phyloP scores from a whole-genome alignment of 768 basidiomycete species.

The Trametes villosa region DNA sequence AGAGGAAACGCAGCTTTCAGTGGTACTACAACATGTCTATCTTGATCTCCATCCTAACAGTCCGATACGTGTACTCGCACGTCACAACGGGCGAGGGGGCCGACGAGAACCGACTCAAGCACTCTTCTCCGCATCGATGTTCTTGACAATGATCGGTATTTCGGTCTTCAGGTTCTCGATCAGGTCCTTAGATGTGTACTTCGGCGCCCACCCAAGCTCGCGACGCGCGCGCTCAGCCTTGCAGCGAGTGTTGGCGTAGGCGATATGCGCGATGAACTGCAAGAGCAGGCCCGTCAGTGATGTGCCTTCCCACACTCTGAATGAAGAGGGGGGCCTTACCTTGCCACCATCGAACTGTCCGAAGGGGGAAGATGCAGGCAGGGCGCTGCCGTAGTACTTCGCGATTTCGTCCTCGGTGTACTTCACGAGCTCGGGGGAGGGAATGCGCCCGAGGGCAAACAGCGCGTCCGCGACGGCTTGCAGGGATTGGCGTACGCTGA shows the following conservation, averaged over 20 bases:
- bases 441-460: slow-evolving; percentile 31
- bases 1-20: too few relatives aligned
- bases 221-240: slow-evolving; percentile 39
- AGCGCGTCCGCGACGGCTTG: slow-evolving; percentile 40
- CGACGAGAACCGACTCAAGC: not conserved
- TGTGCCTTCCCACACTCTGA: too few relatives aligned
- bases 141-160: slow-evolving; percentile 35
- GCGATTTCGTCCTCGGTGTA: slow-evolving; percentile 49
- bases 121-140: not conserved
- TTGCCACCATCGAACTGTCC: not conserved
- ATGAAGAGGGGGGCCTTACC: too few relatives aligned
- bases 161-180: slow-evolving; percentile 51
- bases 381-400: slow-evolving; percentile 18
- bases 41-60: too few relatives aligned
- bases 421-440: slow-evolving; percentile 41
- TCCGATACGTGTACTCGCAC: too few relatives aligned
- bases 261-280: not conserved
- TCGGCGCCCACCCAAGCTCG: slow-evolving; percentile 56
- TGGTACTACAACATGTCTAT: too few relatives aligned
- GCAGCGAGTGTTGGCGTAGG: slow-evolving; percentile 28
- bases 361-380: not conserved
- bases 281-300: not conserved
- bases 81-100: too few relatives aligned
- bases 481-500: slow-evolving; percentile 34
- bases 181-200: slow-evolving; percentile 50